Conservation (phyloP, 306 rosid species). For the Pachyrhizus erosus region DNA sequence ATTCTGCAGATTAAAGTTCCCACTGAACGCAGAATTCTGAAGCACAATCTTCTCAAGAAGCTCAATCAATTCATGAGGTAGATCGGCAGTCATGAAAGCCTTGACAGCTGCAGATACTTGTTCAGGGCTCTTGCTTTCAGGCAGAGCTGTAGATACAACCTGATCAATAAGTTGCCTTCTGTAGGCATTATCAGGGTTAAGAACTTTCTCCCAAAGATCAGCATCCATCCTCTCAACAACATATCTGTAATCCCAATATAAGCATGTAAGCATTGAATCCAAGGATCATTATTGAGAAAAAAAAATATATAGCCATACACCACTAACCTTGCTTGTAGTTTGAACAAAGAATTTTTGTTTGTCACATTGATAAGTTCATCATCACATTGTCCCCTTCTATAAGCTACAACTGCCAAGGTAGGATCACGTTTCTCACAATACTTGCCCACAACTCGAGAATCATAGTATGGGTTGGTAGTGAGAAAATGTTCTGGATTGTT, state of each 20-base stretch:
- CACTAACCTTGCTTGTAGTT: slow-evolving; percentile 97
- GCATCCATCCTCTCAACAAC: slow-evolving; percentile 99
- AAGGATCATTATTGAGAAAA: slow-evolving; percentile 2
- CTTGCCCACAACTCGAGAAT: slow-evolving; percentile 99
- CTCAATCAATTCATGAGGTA: slow-evolving; percentile 98
- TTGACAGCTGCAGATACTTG: slow-evolving; percentile 99
- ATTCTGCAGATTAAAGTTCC: slow-evolving; percentile 97
- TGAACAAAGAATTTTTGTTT: slow-evolving; percentile 93
- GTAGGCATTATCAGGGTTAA: slow-evolving; percentile 81
- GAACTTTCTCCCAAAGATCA: slow-evolving; percentile 96
- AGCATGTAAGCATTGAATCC: slow-evolving; percentile 36
- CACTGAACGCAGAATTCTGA: slow-evolving; percentile 99
- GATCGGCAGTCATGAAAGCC: slow-evolving; percentile 99
- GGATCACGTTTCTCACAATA: slow-evolving; percentile 99
- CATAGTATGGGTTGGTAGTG: slow-evolving; percentile 97
- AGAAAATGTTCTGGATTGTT: slow-evolving; percentile 99
- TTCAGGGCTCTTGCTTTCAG: slow-evolving; percentile 99
- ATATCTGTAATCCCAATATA: slow-evolving; percentile 63
- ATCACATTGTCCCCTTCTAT: slow-evolving; percentile 97
- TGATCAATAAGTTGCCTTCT: slow-evolving; percentile 99
- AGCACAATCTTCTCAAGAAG: slow-evolving; percentile 99
- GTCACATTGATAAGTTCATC: slow-evolving; percentile 97
- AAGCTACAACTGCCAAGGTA: slow-evolving; percentile 96
- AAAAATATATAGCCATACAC: slow-evolving; percentile 29
- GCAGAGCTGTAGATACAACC: slow-evolving; percentile 97